Evolutionary conservation across 176 grass and related monocot genomes (phyloP).

Genomic region (Triticum urartu): DNA sequence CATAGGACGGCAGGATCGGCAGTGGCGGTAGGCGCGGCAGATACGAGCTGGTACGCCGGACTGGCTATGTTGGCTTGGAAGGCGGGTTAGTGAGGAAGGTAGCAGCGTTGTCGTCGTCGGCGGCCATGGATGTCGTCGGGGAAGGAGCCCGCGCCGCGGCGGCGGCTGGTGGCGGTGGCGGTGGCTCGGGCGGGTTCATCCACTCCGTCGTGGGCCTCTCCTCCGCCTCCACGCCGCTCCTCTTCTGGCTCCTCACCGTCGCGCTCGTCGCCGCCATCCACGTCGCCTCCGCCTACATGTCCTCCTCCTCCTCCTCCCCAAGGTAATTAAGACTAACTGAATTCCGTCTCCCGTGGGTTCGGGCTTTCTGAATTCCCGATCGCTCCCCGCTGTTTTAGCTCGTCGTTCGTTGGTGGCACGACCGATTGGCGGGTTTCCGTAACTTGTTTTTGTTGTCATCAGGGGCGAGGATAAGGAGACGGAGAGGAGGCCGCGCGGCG

Average conservation of each 20-base stretch:
- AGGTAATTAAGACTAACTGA: constrained; percentile 14
- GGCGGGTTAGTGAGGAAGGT: not conserved
- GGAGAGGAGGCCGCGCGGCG: not conserved
- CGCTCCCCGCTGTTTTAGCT: not conserved
- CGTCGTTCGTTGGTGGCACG: not conserved
- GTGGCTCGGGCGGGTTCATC: constrained; percentile 8
- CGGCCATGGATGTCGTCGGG: constrained; percentile 39
- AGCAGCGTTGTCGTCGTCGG: not conserved
- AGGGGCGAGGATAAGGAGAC: constrained; percentile 8
- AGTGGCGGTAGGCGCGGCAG: not conserved
- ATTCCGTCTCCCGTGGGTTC: not conserved
- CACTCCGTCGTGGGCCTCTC: constrained; percentile 21
- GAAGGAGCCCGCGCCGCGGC: not conserved
- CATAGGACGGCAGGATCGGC: constrained; percentile 13
- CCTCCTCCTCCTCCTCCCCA: constrained; percentile 32
- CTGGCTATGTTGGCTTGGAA: not conserved
- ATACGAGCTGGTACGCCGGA: not conserved
- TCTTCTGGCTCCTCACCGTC: constrained; percentile 58
- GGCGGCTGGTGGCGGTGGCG: not conserved
- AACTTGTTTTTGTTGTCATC: not conserved
- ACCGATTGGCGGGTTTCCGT: not conserved
- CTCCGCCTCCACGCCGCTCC: constrained; percentile 18
- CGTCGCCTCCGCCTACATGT: constrained; percentile 4
- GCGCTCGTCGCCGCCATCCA: constrained; percentile 52
- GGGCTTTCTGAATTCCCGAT: constrained; percentile 1